phyloP scores from a whole-genome alignment of 306 rosid species.

The Parietaria judaica region DNA sequence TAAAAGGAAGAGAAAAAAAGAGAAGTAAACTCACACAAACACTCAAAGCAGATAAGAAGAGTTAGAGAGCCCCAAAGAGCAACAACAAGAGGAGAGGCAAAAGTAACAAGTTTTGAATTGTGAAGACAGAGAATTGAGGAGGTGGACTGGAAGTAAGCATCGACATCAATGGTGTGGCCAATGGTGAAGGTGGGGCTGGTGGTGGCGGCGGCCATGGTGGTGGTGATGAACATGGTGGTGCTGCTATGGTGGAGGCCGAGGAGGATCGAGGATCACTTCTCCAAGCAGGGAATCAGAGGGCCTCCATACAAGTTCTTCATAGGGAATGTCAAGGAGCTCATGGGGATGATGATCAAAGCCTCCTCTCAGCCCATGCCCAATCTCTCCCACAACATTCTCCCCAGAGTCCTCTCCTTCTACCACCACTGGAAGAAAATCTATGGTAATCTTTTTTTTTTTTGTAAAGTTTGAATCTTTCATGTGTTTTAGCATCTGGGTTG shows the following conservation, averaged over 20 bases:
- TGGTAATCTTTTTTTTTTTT: slow-evolving; percentile 27
- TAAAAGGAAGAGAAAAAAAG: slow-evolving; percentile 30
- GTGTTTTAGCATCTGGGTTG: slow-evolving; percentile 16
- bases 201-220: slow-evolving; percentile 20
- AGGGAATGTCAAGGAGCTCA: slow-evolving; percentile 76
- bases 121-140: neutral
- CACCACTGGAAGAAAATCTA: slow-evolving; percentile 97
- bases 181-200: slow-evolving; percentile 26
- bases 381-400: slow-evolving; percentile 85
- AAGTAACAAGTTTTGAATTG: neutral
- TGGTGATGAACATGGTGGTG: slow-evolving; percentile 33
- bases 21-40: slow-evolving; percentile 33
- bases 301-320: slow-evolving; percentile 97
- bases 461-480: neutral
- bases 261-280: slow-evolving; percentile 63
- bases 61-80: slow-evolving; percentile 4
- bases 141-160: neutral
- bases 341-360: slow-evolving; percentile 75
- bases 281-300: slow-evolving; percentile 79
- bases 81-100: neutral
- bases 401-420: slow-evolving; percentile 88
- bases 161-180: slow-evolving; percentile 16
- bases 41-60: slow-evolving; percentile 38
- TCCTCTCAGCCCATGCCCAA: slow-evolving; percentile 84
- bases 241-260: slow-evolving; percentile 89